Base-by-base conservation (phyloP, 1,284 basidiomycete genomes). In the Rugosomyces carneus region DNA sequence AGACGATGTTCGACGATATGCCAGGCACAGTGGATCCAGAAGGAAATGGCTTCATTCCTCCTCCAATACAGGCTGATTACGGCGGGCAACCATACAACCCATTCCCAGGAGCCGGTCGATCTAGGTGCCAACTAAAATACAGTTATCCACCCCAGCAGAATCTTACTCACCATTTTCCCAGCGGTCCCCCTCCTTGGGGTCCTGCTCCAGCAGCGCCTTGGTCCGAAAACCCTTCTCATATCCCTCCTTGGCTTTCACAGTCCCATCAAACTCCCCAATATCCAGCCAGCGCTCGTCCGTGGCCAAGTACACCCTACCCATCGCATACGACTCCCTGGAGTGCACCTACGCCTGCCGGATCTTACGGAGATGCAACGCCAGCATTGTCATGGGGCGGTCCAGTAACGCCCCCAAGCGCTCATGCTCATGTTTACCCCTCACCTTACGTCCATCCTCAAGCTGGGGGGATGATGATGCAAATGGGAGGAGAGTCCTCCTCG, bases 21-120 rank as follows among this genome's bases (percentile, higher is more conserved):
- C 50, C 48, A 7, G 26, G 44, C 10, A 16, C 23, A 1, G 15
- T 44, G 7, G 47, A 53, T 8, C 20, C 39, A 4, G 20, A 20
- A 6, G 20, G 39, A 8, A 31, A 40, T 11, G 42, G 37, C 2
- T 49, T 50, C 36, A 52, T 52, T 19, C 48, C 49, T 2, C 51
- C 49, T 8, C 52, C 53, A 6, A 38, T 18, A 11, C 47, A 42
- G 8, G 51, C 45, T 5, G 20, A 35, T 4, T 40, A 40, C 9
- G 47, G 49, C 26, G 44, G 46, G 19, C 43, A 47, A 15, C 40
- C 48, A 24, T 48, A 34, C 37, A 44, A 48, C 37, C 43, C 49
- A 13, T 45, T 54, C 16, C 48, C 47, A 11, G 52, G 49, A 29
- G 51, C 46, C 31, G 35, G 23, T 1, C 41, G 35, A 42, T 18